These are phyloP conservation scores for Teratosphaeria zuluensis DNA, from an alignment of 2,329 filamentous ascomycete genomes.

Conservation along the genomic window DNA sequence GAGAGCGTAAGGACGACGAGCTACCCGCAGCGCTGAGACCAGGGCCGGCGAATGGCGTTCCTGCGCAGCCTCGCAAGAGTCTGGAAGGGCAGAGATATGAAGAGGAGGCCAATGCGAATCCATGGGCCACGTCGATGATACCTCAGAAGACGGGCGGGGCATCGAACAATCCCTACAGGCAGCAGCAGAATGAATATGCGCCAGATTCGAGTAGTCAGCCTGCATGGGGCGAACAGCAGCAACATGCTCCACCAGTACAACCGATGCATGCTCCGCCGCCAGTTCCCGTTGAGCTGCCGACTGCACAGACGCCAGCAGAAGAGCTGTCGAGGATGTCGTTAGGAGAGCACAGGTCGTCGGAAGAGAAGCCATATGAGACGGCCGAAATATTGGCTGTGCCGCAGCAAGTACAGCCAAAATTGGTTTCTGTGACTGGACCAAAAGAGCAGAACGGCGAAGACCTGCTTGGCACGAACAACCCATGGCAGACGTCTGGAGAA, in stretches of 20 bases:
- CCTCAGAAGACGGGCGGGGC: not conserved
- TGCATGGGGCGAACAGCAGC: constrained; percentile 27
- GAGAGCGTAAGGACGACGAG: constrained; percentile 7
- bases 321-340: constrained; percentile 30
- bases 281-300: constrained; percentile 32
- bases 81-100: constrained; percentile 11
- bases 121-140: constrained; percentile 9
- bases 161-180: constrained; percentile 36
- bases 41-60: constrained; percentile 11
- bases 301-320: constrained; percentile 32
- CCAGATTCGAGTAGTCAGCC: constrained; percentile 27
- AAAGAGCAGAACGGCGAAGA: not conserved
- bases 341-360: constrained; percentile 10
- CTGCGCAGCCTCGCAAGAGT: not conserved
- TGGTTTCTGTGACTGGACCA: constrained; percentile 14
- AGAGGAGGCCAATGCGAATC: constrained; percentile 18
- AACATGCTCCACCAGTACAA: constrained; percentile 11
- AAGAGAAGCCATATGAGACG: constrained; percentile 12
- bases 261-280: constrained; percentile 11
- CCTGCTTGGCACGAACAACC: constrained; percentile 8
- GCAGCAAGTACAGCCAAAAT: constrained; percentile 17
- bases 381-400: constrained; percentile 17
- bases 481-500: constrained; percentile 6
- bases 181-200: constrained; percentile 13
- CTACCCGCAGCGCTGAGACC: constrained; percentile 19